phyloP scores from a whole-genome alignment of 371 early-diverging fungal genomes.

The Apophysomyces sp. region DNA sequence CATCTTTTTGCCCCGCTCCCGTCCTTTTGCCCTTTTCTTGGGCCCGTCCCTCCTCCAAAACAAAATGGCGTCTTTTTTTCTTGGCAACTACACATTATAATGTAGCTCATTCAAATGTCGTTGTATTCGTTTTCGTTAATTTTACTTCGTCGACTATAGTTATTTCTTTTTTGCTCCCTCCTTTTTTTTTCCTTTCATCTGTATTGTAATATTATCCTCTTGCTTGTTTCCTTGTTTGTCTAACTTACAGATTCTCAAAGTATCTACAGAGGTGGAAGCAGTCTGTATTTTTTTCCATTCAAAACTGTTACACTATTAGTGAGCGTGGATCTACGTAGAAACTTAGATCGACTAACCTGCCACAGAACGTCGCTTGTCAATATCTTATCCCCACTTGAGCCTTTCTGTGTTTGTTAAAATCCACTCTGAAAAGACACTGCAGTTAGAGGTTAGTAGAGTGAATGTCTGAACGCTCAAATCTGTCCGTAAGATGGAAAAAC shows the following conservation, averaged over 20 bases:
- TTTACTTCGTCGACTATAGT: constrained; percentile 1
- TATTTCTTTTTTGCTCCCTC: neutral
- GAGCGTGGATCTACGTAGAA: too few relatives aligned
- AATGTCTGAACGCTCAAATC: too few relatives aligned
- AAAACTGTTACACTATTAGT: too few relatives aligned
- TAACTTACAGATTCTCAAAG: too few relatives aligned
- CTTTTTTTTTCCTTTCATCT: neutral
- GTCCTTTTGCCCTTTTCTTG: neutral
- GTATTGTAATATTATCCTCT: constrained; percentile 2
- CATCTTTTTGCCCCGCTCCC: neutral
- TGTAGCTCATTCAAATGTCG: neutral
- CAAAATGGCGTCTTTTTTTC: neutral
- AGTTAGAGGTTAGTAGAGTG: too few relatives aligned
- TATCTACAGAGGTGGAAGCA: neutral
- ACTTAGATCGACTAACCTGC: too few relatives aligned
- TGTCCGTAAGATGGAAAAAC: too few relatives aligned
- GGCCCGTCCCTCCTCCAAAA: neutral
- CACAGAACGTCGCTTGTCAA: too few relatives aligned
- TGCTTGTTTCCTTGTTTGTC: neutral
- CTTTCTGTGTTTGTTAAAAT: too few relatives aligned
- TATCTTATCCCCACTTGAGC: too few relatives aligned
- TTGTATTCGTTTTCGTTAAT: constrained; percentile 1
- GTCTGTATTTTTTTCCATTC: too few relatives aligned
- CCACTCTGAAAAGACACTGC: too few relatives aligned
- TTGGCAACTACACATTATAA: constrained; percentile 1